Evolutionary conservation across 768 basidiomycete genomes (phyloP).

Genomic region (Leucosporidium scottii): DNA sequence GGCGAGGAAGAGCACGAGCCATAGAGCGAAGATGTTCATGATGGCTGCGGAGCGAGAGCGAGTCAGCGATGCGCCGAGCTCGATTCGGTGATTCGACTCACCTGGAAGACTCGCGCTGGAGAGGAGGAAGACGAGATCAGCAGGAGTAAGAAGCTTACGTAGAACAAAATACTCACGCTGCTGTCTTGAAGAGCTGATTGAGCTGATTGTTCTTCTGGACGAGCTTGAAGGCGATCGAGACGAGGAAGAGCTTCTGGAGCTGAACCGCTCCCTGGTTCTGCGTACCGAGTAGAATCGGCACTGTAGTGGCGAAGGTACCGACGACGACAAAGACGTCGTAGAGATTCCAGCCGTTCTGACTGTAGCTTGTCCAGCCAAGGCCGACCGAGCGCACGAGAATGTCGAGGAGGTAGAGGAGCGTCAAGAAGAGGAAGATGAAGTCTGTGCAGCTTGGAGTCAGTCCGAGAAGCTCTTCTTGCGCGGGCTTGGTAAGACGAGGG

Average conservation of each 20-base stretch:
- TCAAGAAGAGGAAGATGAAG: constrained; percentile 66
- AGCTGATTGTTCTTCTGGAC: constrained; percentile 78
- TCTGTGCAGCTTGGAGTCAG: no score
- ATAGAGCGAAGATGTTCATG: constrained; percentile 71
- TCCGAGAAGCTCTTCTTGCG: no score
- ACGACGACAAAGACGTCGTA: constrained; percentile 69
- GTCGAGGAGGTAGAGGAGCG: constrained; percentile 67
- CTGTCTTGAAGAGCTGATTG: constrained; percentile 94
- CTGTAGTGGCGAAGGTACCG: constrained; percentile 76
- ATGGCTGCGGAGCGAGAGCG: constrained; percentile 49
- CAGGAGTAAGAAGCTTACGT: background rate
- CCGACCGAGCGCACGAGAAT: constrained; percentile 70
- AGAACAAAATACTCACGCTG: constrained; percentile 56
- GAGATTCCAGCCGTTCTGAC: constrained; percentile 87
- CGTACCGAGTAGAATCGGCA: constrained; percentile 55
- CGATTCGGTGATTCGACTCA: constrained; percentile 56
- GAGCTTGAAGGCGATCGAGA: constrained; percentile 81
- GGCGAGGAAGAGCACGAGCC: constrained; percentile 84
- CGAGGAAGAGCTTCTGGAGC: constrained; percentile 80
- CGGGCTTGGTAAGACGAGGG: no score
- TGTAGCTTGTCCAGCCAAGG: constrained; percentile 74
- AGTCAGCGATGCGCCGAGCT: constrained; percentile 47
- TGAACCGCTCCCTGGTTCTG: constrained; percentile 46
- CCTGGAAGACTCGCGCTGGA: background rate
- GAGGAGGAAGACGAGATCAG: background rate